Base-by-base conservation (phyloP, 768 basidiomycete species). In the Tricholoma hemisulphureum region DNA sequence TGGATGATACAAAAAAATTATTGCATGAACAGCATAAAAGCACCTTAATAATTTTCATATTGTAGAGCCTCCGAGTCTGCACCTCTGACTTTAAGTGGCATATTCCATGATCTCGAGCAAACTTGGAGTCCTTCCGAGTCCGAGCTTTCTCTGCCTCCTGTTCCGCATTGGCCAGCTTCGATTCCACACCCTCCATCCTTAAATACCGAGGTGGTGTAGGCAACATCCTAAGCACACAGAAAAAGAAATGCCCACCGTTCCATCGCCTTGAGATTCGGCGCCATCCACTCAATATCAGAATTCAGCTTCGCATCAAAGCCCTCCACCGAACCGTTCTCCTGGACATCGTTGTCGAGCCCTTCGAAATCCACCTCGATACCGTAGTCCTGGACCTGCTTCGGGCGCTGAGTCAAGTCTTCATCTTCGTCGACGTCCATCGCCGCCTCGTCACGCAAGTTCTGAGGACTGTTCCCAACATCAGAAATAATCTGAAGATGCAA, bases 251-350 rank as follows among this genome's bases (percentile, higher is more conserved):
- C 86, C 18, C 58, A 89, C 89, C 88, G 79, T 61, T 98, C 95
- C 62, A 95, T 90, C 0, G 96, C 96, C 71, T 98, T 98, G 84
- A 98, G 80, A 69, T 98, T 99, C 10, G 96, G 95, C 1, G 93
- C 91, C 88, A 98, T 92, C 51, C 85, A 82, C 64, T 95, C 93
- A 52, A 98, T 95, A 62, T 98, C 95, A 10, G 78, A 73, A 53
- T 77, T 83, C 24, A 94, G 73, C 65, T 87, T 90, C 7, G 79
- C 65, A 57, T 96, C 93, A 26, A 94, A 80, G 59, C 89, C 83
- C 29, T 88, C 88, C 1, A 81, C 74, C 7, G 86, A 78, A 24
- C 85, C 85, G 63, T 84, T 84, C 80, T 83, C 84, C 18, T 83
- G 81, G 48, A 93, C 91, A 6, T 90, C 89, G 3, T 93, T 88